Conservation (phyloP, 1,139 yeast species). For the Torulaspora globosa region DNA sequence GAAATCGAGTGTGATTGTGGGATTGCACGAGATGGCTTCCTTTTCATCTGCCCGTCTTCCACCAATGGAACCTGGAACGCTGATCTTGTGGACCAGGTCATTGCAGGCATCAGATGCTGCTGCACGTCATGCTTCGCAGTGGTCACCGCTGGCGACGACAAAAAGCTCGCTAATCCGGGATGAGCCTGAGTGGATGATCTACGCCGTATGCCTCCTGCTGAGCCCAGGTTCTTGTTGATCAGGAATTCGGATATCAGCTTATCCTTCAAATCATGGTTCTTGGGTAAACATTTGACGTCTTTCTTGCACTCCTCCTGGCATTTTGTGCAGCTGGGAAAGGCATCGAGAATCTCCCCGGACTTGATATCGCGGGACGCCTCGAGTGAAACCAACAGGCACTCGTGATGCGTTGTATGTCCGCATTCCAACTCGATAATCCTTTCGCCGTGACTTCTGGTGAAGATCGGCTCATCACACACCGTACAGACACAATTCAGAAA, state of each 20-base stretch:
- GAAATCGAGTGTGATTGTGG: slow-evolving; percentile 1
- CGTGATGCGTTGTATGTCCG: slow-evolving; percentile 35
- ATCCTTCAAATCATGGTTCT: slow-evolving; percentile 29
- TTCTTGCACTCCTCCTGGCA: slow-evolving; percentile 17
- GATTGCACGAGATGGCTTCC: neutral
- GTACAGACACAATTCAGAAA: slow-evolving; percentile 32
- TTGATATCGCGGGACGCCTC: slow-evolving; percentile 13
- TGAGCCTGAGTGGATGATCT: neutral
- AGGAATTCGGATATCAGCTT: slow-evolving; percentile 21
- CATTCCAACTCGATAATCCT: slow-evolving; percentile 34
- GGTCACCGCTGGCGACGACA: slow-evolving; percentile 2
- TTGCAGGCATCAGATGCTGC: neutral
- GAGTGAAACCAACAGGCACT: slow-evolving; percentile 31
- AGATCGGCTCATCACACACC: slow-evolving; percentile 34
- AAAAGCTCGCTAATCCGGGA: neutral
- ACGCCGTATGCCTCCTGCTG: neutral
- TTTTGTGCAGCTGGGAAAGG: slow-evolving; percentile 30
- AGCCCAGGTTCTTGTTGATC: slow-evolving; percentile 10
- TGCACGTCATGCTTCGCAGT: neutral
- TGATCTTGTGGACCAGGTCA: neutral
- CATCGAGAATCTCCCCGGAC: slow-evolving; percentile 19
- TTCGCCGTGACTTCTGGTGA: slow-evolving; percentile 33
- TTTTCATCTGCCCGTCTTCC: neutral
- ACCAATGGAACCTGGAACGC: slow-evolving; percentile 7
- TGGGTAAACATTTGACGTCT: slow-evolving; percentile 29